phyloP scores from a whole-genome alignment of 2,329 filamentous ascomycete species.

The Trichoderma atroviride region DNA sequence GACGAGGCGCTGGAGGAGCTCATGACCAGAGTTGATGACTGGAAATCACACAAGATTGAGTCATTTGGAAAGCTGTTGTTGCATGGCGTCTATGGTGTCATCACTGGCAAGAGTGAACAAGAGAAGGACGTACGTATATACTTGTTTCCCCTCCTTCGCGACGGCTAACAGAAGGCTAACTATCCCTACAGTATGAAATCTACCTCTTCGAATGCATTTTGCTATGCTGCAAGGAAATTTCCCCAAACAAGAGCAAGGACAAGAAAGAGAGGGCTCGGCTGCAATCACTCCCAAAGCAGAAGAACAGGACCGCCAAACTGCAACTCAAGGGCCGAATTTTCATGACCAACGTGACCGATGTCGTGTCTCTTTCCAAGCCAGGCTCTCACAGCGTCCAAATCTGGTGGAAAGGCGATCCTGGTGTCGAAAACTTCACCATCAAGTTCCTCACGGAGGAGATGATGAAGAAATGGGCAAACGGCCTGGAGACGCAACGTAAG shows the following conservation, averaged over 20 bases:
- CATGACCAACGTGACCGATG: slow-evolving; percentile 97
- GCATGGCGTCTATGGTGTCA: slow-evolving; percentile 86
- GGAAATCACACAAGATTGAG: slow-evolving; percentile 90
- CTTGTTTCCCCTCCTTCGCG: background rate
- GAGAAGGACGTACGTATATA: slow-evolving; percentile 76
- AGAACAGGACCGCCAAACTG: slow-evolving; percentile 74
- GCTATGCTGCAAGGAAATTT: slow-evolving; percentile 94
- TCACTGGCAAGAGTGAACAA: slow-evolving; percentile 86
- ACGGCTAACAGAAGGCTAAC: background rate
- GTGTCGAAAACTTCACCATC: slow-evolving; percentile 94
- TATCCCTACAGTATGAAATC: slow-evolving; percentile 76
- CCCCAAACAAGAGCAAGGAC: slow-evolving; percentile 79
- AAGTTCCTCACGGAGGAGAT: slow-evolving; percentile 88
- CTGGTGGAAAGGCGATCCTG: slow-evolving; percentile 96
- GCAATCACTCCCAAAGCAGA: slow-evolving; percentile 54
- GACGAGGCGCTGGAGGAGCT: slow-evolving; percentile 83
- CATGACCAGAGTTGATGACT: slow-evolving; percentile 84
- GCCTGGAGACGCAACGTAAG: slow-evolving; percentile 77
- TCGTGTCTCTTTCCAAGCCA: slow-evolving; percentile 83
- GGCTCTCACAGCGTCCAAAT: slow-evolving; percentile 95
- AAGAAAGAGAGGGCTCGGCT: slow-evolving; percentile 68
- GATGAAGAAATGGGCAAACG: slow-evolving; percentile 88
- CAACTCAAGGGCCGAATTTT: slow-evolving; percentile 97
- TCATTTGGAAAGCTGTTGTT: slow-evolving; percentile 88
- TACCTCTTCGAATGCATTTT: slow-evolving; percentile 96